These are phyloP conservation scores for Hirschfeldia incana DNA, from an alignment of 345 rosid species.

Conservation along the genomic window DNA sequence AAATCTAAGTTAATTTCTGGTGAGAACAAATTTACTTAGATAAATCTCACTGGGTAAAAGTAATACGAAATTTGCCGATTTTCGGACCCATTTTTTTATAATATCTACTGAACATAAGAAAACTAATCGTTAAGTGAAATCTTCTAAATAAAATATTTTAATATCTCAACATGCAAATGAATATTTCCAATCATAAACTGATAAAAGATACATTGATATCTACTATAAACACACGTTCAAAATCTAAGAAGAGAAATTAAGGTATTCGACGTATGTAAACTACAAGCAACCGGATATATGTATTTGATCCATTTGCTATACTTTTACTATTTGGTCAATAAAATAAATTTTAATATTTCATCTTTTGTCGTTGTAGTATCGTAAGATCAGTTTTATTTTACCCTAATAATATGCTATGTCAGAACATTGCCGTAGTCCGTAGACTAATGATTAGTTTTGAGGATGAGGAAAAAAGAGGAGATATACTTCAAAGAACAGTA, in stretches of 20 bases:
- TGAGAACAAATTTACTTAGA: neutral
- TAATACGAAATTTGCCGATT: neutral
- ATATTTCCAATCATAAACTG: neutral
- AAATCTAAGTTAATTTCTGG: neutral
- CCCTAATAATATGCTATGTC: neutral
- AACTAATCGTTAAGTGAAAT: neutral
- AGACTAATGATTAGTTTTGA: slow-evolving; percentile 27
- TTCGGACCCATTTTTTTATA: neutral
- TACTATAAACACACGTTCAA: neutral
- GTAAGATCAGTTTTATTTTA: neutral
- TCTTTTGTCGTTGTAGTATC: neutral
- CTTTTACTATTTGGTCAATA: neutral
- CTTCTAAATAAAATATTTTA: neutral
- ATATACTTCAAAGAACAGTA: slow-evolving; percentile 7
- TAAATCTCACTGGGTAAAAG: neutral
- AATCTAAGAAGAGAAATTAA: neutral
- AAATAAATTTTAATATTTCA: too few relatives aligned
- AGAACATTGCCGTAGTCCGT: neutral
- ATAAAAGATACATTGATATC: neutral
- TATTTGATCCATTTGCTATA: too few relatives aligned
- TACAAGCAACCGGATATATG: too few relatives aligned
- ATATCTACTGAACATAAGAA: neutral
- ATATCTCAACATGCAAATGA: too few relatives aligned
- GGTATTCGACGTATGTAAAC: neutral
- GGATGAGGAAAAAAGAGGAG: neutral